Percentiles rank a stretch among this genome's conserved stretches.
Conservation (phyloP, 352 stramenopile species). For the Pythium pyrilobum region DNA sequence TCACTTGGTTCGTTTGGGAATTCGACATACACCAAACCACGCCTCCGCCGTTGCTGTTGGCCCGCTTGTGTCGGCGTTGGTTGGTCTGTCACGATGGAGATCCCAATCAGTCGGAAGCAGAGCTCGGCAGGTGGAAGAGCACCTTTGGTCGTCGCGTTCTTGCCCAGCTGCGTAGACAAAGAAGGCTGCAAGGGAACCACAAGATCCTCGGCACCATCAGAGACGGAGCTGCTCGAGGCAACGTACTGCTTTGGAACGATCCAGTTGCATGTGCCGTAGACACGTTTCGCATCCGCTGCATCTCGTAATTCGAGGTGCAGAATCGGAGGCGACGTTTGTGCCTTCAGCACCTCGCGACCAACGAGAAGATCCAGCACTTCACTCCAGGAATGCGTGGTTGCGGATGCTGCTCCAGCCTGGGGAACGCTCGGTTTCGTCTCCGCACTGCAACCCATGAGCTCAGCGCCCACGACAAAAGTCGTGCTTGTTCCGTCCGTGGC, state of each 20-base stretch:
- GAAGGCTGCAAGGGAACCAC: slow-evolving; percentile 7
- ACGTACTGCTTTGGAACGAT: slow-evolving; percentile 23
- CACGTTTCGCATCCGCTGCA: slow-evolving; percentile 3
- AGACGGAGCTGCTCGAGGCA: neutral
- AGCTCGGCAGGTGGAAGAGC: too few relatives aligned
- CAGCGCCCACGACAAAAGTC: slow-evolving; percentile 9
- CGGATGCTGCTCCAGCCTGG: neutral
- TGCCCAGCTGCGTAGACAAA: neutral
- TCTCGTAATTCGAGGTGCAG: slow-evolving; percentile 22
- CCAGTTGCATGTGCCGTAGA: slow-evolving; percentile 28
- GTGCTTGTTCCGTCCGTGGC: neutral
- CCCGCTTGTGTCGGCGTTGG: too few relatives aligned
- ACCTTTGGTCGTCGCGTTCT: too few relatives aligned
- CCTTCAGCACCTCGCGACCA: neutral
- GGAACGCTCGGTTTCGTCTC: slow-evolving; percentile 24
- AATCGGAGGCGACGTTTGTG: neutral
- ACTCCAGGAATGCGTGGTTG: slow-evolving; percentile 4
- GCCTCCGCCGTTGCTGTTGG: neutral
- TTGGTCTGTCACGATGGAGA: too few relatives aligned
- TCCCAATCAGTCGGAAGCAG: too few relatives aligned
- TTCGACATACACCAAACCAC: slow-evolving; percentile 4
- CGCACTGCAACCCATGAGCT: slow-evolving; percentile 17
- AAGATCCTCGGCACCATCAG: neutral
- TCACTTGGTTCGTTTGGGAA: neutral
- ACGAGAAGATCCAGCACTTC: slow-evolving; percentile 14